Conservation (phyloP, 345 rosid genomes). For the Durio zibethinus region DNA sequence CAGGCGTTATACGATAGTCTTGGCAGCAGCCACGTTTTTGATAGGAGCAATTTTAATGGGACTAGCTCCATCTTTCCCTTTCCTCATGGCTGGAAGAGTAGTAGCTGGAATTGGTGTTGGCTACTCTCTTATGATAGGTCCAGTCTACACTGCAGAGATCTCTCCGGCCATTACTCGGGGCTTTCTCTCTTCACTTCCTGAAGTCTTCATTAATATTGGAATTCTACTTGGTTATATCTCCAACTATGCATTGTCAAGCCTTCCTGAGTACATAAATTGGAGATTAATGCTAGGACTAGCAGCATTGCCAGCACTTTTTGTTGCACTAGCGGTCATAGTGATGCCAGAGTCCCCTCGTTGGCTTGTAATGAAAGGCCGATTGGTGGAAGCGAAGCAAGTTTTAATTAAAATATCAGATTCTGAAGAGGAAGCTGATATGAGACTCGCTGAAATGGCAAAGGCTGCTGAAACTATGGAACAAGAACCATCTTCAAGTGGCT, state of each 20-base stretch:
- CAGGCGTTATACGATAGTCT: constrained; percentile 47
- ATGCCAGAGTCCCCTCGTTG: constrained; percentile 64
- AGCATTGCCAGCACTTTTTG: constrained; percentile 31
- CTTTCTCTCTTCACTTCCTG: constrained; percentile 54
- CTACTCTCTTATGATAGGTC: constrained; percentile 62
- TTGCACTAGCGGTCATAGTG: constrained; percentile 31
- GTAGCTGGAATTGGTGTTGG: constrained; percentile 60
- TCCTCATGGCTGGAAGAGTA: constrained; percentile 52
- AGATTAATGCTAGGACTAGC: constrained; percentile 55
- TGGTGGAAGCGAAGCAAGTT: constrained; percentile 39
- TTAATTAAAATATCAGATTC: constrained; percentile 37
- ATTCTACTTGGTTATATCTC: constrained; percentile 47
- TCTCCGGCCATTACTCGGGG: constrained; percentile 51
- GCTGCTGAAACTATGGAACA: constrained; percentile 14
- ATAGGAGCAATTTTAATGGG: constrained; percentile 56
- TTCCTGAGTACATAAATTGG: constrained; percentile 41
- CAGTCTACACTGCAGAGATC: constrained; percentile 48
- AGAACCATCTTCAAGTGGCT: constrained; percentile 11
- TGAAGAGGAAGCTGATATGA: constrained; percentile 36
- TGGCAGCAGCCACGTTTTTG: constrained; percentile 50
- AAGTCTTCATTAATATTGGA: constrained; percentile 53
- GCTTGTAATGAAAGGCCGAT: constrained; percentile 53
- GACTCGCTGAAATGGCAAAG: constrained; percentile 35
- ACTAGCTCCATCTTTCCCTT: constrained; percentile 39
- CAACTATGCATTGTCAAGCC: constrained; percentile 38